Conservation (phyloP, 1,284 basidiomycete species). For the Sphaerobolus stellatus region DNA sequence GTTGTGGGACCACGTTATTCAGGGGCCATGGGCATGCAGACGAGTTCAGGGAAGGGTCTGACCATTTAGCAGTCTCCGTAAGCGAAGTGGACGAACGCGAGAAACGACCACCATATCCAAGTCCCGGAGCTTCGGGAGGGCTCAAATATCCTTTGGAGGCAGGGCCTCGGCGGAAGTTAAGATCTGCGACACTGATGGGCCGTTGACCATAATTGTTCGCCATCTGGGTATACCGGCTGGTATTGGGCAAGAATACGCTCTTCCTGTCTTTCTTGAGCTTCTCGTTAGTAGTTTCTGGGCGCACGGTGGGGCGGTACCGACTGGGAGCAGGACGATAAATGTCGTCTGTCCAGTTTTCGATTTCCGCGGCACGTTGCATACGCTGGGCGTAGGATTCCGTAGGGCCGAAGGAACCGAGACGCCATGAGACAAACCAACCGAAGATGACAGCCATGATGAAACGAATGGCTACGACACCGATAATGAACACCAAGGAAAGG, state of each 20-base stretch:
- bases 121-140: conserved; percentile 75
- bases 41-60: conserved; percentile 32
- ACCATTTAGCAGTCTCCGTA: conserved; percentile 56
- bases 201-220: conserved; percentile 65
- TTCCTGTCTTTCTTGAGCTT: conserved; percentile 31
- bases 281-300: conserved; percentile 57
- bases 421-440: conserved; percentile 96
- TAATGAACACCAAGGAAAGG: conserved; percentile 94
- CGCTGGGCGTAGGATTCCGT: conserved; percentile 92
- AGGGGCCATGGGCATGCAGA: conserved; percentile 86
- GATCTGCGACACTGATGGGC: conserved; percentile 67
- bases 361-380: conserved; percentile 88
- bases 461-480: conserved; percentile 93
- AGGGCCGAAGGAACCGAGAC: conserved; percentile 90
- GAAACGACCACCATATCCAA: conserved; percentile 53
- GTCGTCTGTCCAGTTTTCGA: conserved; percentile 96
- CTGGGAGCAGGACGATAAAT: conserved; percentile 95
- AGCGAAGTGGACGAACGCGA: conserved; percentile 19
- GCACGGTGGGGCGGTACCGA: conserved; percentile 87
- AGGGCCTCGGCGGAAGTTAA: conserved; percentile 54
- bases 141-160: conserved; percentile 56
- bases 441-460: conserved; percentile 98
- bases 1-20: conserved; percentile 89
- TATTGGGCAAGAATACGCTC: conserved; percentile 72
- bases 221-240: conserved; percentile 82